These are phyloP conservation scores for Pseudogymnoascus destructans DNA, from an alignment of 2,329 filamentous ascomycete genomes.

Conservation along the genomic window DNA sequence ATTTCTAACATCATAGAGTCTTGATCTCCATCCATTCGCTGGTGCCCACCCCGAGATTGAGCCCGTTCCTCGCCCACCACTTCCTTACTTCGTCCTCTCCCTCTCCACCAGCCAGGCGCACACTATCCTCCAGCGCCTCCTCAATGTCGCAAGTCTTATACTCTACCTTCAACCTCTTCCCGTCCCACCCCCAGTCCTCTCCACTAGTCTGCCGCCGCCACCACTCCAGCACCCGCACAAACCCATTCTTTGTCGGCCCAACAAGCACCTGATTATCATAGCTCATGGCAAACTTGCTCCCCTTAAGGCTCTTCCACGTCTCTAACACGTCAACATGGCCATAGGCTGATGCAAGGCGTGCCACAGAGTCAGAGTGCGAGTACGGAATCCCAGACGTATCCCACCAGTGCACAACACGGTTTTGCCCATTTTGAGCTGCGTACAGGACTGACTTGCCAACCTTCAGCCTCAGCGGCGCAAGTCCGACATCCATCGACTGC, in stretches of 20 bases:
- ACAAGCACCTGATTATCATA: slow-evolving; percentile 77
- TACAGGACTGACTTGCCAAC: slow-evolving; percentile 75
- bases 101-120: slow-evolving; percentile 40
- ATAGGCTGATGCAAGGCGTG: slow-evolving; percentile 72
- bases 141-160: slow-evolving; percentile 95
- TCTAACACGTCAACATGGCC: slow-evolving; percentile 76
- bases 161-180: slow-evolving; percentile 58
- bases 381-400: slow-evolving; percentile 67
- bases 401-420: slow-evolving; percentile 77
- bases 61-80: slow-evolving; percentile 74
- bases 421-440: slow-evolving; percentile 70
- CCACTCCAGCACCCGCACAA: slow-evolving; percentile 79
- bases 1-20: slow-evolving; percentile 31
- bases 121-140: slow-evolving; percentile 80
- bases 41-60: slow-evolving; percentile 55
- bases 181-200: slow-evolving; percentile 36
- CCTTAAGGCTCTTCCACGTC: slow-evolving; percentile 64
- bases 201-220: slow-evolving; percentile 61
- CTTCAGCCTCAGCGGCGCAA: slow-evolving; percentile 45
- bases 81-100: slow-evolving; percentile 59
- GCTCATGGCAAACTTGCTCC: slow-evolving; percentile 49
- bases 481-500: slow-evolving; percentile 16
- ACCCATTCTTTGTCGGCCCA: slow-evolving; percentile 75
- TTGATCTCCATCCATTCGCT: slow-evolving; percentile 63
- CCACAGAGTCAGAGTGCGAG: slow-evolving; percentile 67